Conservation (phyloP, 352 stramenopile genomes). For the Globisporangium rhizosaccharum region DNA sequence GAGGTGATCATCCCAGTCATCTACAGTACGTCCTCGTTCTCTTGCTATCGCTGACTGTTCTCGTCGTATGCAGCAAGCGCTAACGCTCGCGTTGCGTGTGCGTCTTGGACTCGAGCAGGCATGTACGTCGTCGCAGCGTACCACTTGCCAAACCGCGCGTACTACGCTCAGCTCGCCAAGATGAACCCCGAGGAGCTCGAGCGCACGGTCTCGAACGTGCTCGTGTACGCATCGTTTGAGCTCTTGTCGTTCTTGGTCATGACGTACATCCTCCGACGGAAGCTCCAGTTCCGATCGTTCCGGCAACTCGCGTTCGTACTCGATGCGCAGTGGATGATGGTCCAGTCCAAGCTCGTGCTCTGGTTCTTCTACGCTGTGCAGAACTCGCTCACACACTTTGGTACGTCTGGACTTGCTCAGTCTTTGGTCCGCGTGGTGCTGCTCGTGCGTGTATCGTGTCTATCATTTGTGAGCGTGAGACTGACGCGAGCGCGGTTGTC, state of each 20-base stretch:
- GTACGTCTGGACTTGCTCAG: too few relatives aligned
- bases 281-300: constrained; percentile 19
- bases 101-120: too few relatives aligned
- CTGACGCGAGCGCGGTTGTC: too few relatives aligned
- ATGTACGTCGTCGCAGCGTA: constrained; percentile 25
- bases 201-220: constrained; percentile 11
- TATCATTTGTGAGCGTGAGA: too few relatives aligned
- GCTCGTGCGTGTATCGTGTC: too few relatives aligned
- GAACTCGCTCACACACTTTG: constrained; percentile 25
- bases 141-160: constrained; percentile 24
- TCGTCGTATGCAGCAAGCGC: too few relatives aligned
- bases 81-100: too few relatives aligned
- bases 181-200: constrained; percentile 3
- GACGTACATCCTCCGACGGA: constrained; percentile 14
- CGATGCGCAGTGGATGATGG: constrained; percentile 23
- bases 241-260: constrained; percentile 13
- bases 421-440: background rate
- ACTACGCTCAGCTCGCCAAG: constrained; percentile 25
- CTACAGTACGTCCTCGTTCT: too few relatives aligned
- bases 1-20: too few relatives aligned
- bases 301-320: constrained; percentile 35
- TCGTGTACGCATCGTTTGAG: constrained; percentile 23
- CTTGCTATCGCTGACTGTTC: too few relatives aligned
- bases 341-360: constrained; percentile 37
- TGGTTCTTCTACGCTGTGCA: constrained; percentile 41